Evolutionary conservation across 306 rosid genomes (phyloP).

Genomic region (Prosopis cineraria): DNA sequence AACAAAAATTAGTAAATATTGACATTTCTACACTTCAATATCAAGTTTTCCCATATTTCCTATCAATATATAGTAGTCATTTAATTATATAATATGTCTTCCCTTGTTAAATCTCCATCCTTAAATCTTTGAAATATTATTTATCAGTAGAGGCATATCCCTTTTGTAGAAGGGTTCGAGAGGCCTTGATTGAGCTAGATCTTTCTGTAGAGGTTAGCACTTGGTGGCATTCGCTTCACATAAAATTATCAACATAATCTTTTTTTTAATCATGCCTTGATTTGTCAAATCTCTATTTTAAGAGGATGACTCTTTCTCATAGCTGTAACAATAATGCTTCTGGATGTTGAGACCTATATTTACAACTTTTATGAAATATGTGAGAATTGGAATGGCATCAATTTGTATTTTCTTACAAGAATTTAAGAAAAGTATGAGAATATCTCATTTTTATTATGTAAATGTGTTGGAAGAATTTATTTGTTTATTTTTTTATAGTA

Average conservation of each 20-base stretch:
- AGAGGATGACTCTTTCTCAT: not conserved
- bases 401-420: not conserved
- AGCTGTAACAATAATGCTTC: not conserved
- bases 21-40: not conserved
- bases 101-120: not conserved
- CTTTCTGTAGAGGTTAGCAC: constrained; percentile 74
- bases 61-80: constrained; percentile 8
- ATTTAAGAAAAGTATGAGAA: not conserved
- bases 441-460: not conserved
- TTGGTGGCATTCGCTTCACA: constrained; percentile 33
- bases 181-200: constrained; percentile 92
- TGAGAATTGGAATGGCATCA: not conserved
- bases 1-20: too few species aligned
- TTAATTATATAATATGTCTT: constrained; percentile 17
- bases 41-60: not conserved
- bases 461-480: not conserved
- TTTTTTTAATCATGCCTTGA: not conserved
- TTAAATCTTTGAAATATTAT: constrained; percentile 36
- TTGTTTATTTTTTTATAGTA: too few species aligned
- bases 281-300: not conserved
- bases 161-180: constrained; percentile 96
- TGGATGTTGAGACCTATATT: not conserved
- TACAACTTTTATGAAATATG: too few species aligned
- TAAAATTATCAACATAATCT: not conserved
- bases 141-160: constrained; percentile 95